Evolutionary conservation across 2,329 filamentous ascomycete genomes (phyloP), one percentile per base, ranked within the genome.

Genomic region (Fusarium sp.): DNA sequence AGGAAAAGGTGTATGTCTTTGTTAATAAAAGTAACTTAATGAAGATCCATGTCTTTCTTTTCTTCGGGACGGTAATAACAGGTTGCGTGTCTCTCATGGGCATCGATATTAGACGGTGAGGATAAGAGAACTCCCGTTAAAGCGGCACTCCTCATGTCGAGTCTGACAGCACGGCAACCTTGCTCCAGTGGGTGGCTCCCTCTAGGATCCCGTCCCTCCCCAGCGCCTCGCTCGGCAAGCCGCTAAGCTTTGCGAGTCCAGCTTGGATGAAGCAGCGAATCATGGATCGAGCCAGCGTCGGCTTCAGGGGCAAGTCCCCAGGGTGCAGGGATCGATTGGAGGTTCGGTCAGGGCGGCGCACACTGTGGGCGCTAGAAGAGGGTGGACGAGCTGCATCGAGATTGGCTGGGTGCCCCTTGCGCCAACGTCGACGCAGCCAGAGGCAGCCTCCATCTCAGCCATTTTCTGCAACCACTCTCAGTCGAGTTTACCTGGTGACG

Each of bases 191-290:
- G 14, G 20, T 57, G 20, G 14, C 14, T 18, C 30, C n/a, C 30
- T 57, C 70, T 64, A 57, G 63, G 67, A 50, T 34, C 59, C 67
- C 73, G 57, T 66, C 69, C 62, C 67, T 71, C 68, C 68, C 68
- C 73, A 75, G 76, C 76, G 71, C 67, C 71, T 75, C 71, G 73
- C 70, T 77, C 66, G 76, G 68, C 72, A 74, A 66, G 73, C 66
- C 67, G 63, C 70, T 69, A 76, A 74, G 65, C 75, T 65, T 70
- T 71, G 72, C 64, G 61, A 64, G 61, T n/a, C 48, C 48, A 41
- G 68, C 43, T 10, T 34, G 64, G 71, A 61, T 50, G 41, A 41
- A 57, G 56, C 23, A 18, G 30, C 76, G 66, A 76, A 78, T 77
- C 72, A 71, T 32, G 66, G 45, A 45, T 67, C 62, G 52, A 62